Percentiles rank a stretch among this genome's conserved stretches.
phyloP scores from a whole-genome alignment of 345 rosid genomes.

The Citrus reticulata region DNA sequence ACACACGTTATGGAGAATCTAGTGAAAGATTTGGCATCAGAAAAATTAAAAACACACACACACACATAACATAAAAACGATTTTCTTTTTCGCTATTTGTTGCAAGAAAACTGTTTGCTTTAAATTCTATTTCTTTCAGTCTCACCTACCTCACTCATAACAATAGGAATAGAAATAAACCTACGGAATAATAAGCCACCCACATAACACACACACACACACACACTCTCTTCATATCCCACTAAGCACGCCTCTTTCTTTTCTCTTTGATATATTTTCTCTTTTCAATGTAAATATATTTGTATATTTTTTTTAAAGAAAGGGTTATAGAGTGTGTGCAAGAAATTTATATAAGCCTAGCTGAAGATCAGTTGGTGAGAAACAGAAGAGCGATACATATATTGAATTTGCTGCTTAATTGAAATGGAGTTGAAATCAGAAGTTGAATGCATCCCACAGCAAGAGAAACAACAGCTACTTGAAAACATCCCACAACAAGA shows the following conservation, averaged over 20 bases:
- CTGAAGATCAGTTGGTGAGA: neutral
- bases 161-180: neutral
- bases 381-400: neutral
- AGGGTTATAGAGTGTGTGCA: no score
- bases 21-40: slow-evolving; percentile 20
- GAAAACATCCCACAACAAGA: no score
- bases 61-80: neutral
- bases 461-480: no score
- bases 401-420: neutral
- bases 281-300: no score
- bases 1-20: slow-evolving; percentile 27
- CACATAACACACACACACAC: no score
- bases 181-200: slow-evolving; percentile 10
- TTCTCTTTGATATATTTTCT: no score
- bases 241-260: neutral
- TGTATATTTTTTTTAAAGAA: no score
- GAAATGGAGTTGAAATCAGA: slow-evolving; percentile 33
- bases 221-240: neutral
- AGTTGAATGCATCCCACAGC: neutral
- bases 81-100: neutral
- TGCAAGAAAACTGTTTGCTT: neutral
- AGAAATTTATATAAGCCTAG: neutral
- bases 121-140: neutral
- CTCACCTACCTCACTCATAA: neutral
- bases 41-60: neutral